Base-by-base conservation (phyloP, 2,329 filamentous ascomycete species). In the Cryoendolithus antarcticus region DNA sequence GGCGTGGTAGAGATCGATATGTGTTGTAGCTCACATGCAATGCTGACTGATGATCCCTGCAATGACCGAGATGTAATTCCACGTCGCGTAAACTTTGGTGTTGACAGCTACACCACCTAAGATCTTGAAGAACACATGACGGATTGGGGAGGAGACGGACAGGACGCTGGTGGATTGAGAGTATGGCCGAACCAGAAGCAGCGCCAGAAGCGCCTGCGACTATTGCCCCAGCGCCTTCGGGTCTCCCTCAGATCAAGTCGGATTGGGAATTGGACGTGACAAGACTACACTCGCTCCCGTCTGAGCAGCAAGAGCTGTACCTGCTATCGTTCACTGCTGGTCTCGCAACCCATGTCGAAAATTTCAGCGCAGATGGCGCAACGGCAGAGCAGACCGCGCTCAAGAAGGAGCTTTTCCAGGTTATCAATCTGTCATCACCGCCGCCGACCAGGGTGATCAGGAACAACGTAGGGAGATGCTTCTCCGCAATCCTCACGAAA, bases 231-330 rank as follows among this genome's bases (percentile, higher is more conserved):
- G 12, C 27, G 24, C 24, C 24, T 3, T 27, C 7, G 24, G 7
- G 7, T 27, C 24, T 7, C 30, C 32, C 29, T 34, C 21, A 32
- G 12, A 29, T 30, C 24, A 13, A 10, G 19, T 37, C 39, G 8
- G 21, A 30, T 21, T 41, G 29, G 30, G 49, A 94, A 68, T 82
- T 98, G 60, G 88, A 98, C 58, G 66, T 94, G 50, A 67, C 79
- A 54, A 94, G 94, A 70, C 78, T 98, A 35, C 82, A 94, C 62
- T 74, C 83, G 38, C 75, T 96, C 34, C 85, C 89, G 32, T 77
- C 84, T 39, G 91, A 98, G 65, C 91, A 98, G 61, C 91, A 98
- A 63, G 88, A 95, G 55, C 75, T 98, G 9, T 93, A 91, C 61
- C 74, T 98, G 46, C 72, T 98, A 44, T 93, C 80, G 19, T 95